Conservation (phyloP, 306 rosid species). For the Myrica gale region DNA sequence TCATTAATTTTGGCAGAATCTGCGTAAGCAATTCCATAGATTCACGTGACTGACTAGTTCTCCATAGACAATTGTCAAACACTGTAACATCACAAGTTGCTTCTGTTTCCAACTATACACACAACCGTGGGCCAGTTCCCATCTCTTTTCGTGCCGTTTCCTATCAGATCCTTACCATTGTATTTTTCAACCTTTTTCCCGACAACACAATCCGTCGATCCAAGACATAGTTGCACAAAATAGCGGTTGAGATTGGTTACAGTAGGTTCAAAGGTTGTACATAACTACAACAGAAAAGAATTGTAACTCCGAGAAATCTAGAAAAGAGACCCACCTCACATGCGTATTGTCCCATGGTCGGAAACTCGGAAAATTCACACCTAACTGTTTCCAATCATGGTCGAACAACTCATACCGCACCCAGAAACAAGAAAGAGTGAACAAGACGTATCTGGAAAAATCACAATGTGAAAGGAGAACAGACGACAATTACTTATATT, state of each 20-base stretch:
- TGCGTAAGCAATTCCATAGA: not conserved
- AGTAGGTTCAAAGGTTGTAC: conserved; percentile 8
- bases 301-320: not conserved
- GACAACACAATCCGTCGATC: not conserved
- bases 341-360: conserved; percentile 23
- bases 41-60: not conserved
- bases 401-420: conserved; percentile 16
- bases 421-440: not conserved
- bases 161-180: not conserved
- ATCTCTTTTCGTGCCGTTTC: not conserved
- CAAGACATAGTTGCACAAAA: conserved; percentile 12
- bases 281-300: too few species aligned
- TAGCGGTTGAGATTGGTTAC: conserved; percentile 3
- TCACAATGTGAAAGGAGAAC: not conserved
- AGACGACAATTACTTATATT: not conserved
- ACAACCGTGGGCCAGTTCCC: not conserved
- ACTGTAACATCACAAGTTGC: not conserved
- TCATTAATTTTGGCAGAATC: not conserved
- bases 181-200: not conserved
- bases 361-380: conserved; percentile 4
- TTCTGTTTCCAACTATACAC: not conserved
- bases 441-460: not conserved
- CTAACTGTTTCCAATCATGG: conserved; percentile 2
- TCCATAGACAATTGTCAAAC: not conserved
- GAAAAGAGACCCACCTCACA: conserved; percentile 27